Evolutionary conservation across 1,139 yeast species (phyloP), one percentile per base, ranked within the genome.

Genomic region (Maudiozyma humilis): DNA sequence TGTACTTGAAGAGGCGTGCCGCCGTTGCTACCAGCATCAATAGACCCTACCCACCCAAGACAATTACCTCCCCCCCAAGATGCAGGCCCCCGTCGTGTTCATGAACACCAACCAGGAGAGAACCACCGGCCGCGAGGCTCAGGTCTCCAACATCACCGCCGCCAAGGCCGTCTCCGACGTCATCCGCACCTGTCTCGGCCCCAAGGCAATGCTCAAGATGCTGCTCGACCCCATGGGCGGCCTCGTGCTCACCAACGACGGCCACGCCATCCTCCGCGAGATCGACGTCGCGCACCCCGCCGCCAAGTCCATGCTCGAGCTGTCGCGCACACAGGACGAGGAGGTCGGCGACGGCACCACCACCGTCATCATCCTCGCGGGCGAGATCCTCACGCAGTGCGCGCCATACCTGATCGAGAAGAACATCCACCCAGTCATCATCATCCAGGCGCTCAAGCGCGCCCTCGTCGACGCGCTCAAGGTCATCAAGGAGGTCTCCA

Each of bases 321-420:
- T 93, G 55, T 82, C 94, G 57, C 78, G 98, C 69, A 89, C 98
- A 7, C 98, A 91, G 69, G 99, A 93, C 63, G 99, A 93, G 67
- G 98, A 93, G 69, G 97, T 91, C 50, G 98, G 98, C 44, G 98
- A 91, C 64, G 98, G 98, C 51, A 91, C 98, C 48, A 91, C 98
- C 32, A 83, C 96, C 8, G 98, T 91, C 45, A 89, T 91, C 59
- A 84, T 84, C 46, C 71, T 89, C 53, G 97, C 98, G 6, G 99
- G 98, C 48, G 99, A 91, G 64, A 87, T 91, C 49, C 73, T 91
- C 53, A 96, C 97, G 2, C 97, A 89, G 66, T 81, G 96, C 32
- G 88, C 84, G 66, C 96, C 96, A 43, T 88, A 88, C 64, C 77
- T 81, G 53, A 68, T 78, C 48, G 97, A 91, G 65, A 87, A 88